Base-by-base conservation (phyloP, 768 basidiomycete genomes). In the Collybia sp. region DNA sequence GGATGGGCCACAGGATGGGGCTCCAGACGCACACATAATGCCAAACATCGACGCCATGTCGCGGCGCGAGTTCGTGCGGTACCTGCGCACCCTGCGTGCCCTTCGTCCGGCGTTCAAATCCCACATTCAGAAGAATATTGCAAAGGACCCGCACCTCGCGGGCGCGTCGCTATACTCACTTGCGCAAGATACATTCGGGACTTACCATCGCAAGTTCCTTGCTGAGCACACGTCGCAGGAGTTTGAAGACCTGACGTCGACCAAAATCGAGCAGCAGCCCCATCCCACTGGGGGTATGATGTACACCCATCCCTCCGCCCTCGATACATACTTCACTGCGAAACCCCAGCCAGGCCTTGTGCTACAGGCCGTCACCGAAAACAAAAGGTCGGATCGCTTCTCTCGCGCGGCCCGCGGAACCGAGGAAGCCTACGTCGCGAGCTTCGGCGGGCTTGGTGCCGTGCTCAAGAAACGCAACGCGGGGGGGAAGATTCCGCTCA, bases 41-140 rank as follows among this genome's bases (percentile, higher is more conserved):
- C 72, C 68, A 1, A 88, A 87, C 56, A 63, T 83, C 52, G 57
- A 76, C 17, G 70, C 75, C 31, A 90, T 91, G 86, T 62, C 72
- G 12, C 70, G 70, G 5, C 58, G 57, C 35, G 65, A 82, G 54
- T 89, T 89, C 66, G 55, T 70, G 40, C 62, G 65, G 8, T 86
- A 88, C 60, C 64, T 90, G 35, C 53, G 65, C n/a, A 73, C 74
- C 45, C 64, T 89, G 40, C 79, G 87, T 25, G 50, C 65, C 13
- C 57, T 75, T 43, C 76, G 88, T 2, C 72, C 77, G 1, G 58
- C 68, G 3, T 91, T 91, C 69, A 53, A 68, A 45, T 51, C 70
- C 33, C 80, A 67, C 49, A 40, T 85, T 46, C 35, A 62, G 37
- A 53, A 59, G 20, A 51, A 64, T 36, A 41, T 20, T 19, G 47